Evolutionary conservation across 1,284 basidiomycete species (phyloP).

Genomic region (Takashimella tepidaria): DNA sequence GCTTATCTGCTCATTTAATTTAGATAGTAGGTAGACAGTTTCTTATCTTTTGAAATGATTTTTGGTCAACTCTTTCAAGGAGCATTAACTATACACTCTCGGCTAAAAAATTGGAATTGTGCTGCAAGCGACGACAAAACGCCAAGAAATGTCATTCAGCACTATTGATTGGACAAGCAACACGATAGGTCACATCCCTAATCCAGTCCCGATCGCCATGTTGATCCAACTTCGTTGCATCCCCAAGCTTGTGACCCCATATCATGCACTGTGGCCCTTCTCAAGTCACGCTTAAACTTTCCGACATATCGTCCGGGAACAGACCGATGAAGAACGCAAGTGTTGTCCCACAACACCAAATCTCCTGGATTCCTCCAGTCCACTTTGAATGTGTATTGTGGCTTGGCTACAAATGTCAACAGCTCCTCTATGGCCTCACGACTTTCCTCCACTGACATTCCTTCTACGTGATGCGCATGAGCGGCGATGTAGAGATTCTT

Average conservation of each 20-base stretch:
- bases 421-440: slow-evolving; percentile 31
- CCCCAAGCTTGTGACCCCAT: slow-evolving; percentile 20
- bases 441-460: slow-evolving; percentile 27
- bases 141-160: no score
- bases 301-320: slow-evolving; percentile 12
- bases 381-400: slow-evolving; percentile 26
- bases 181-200: no score
- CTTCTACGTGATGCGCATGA: slow-evolving; percentile 29
- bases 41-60: no score
- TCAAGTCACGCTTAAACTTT: slow-evolving; percentile 20
- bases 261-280: slow-evolving; percentile 22
- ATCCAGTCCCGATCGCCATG: slow-evolving; percentile 16
- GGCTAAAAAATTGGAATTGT: no score
- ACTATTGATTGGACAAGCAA: no score
- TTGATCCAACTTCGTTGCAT: slow-evolving; percentile 15
- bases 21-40: no score
- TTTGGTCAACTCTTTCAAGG: no score
- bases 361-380: slow-evolving; percentile 37
- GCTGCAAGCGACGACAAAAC: no score
- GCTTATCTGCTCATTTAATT: no score
- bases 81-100: no score
- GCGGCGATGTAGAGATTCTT: slow-evolving; percentile 35
- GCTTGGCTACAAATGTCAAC: slow-evolving; percentile 28
- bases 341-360: slow-evolving; percentile 27
- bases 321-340: slow-evolving; percentile 16